Base-by-base conservation (phyloP, 768 basidiomycete species). In the Rubroboletus satanas region DNA sequence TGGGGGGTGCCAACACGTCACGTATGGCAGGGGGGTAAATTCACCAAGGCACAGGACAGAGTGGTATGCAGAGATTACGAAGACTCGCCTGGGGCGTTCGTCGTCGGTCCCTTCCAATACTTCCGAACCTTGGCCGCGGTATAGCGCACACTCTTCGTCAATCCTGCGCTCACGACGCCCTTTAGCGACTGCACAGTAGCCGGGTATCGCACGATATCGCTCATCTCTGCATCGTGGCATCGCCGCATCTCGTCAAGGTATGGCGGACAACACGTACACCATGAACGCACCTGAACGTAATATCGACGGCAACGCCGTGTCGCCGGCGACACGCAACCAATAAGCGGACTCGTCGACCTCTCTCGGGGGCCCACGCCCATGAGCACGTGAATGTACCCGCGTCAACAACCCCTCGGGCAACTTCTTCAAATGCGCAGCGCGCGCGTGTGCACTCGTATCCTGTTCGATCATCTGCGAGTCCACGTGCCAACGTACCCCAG, bases 151-250 rank as follows among this genome's bases (percentile, higher is more conserved):
- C 90, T 90, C 79, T 93, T 94, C 45, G 79, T 76, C 10, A 88
- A 58, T 5, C 94, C 94, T 9, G 90, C 89, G 54, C 86, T 93
- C 18, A 88, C 80, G 45, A 98, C 66, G 28, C 94, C 93, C 73
- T 97, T 98, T 55, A 91, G 60, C 5, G 87, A 79, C 74, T 98
- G 94, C 9, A 90, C 75, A 1, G 90, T 83, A 14, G 94, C 91
- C 6, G 94, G 93, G 61, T 83, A 80, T 59, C 87, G 79, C 41
- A 96, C 93, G 66, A 94, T 93, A 18, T 74, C 72, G 50, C 77
- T 71, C 76, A 93, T 83, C 72, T 93, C 93, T 93, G 26, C 36
- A 0, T 10, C 17, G 26, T 41, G 18, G 9, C 7, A 54, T 17
- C 15, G 29, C 17, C 54, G 26, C 26, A 38, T 28, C 39, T 15